phyloP scores from a whole-genome alignment of 1,139 yeast species.

The Candida dubliniensis region DNA sequence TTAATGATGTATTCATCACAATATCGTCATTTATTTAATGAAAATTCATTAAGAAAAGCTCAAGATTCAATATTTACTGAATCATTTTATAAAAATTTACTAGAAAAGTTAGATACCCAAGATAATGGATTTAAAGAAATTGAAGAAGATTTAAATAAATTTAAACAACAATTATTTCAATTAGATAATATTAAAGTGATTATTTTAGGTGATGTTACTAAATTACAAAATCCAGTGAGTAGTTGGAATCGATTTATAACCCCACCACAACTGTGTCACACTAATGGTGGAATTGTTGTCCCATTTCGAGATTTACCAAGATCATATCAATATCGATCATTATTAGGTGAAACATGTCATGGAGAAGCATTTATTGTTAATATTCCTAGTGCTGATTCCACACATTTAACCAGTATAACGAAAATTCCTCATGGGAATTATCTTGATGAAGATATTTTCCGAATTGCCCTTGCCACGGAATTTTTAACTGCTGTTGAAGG shows the following conservation, averaged over 20 bases:
- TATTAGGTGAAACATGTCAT: constrained; percentile 54
- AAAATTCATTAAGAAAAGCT: constrained; percentile 64
- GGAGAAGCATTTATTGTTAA: constrained; percentile 63
- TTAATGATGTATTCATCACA: constrained; percentile 66
- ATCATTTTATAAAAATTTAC: constrained; percentile 49
- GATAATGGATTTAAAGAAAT: constrained; percentile 51
- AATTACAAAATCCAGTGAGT: constrained; percentile 54
- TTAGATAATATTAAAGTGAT: constrained; percentile 65
- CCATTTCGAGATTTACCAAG: constrained; percentile 47
- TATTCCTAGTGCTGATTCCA: constrained; percentile 85
- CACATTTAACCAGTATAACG: constrained; percentile 66
- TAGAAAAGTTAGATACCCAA: constrained; percentile 44
- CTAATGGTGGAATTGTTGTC: constrained; percentile 7
- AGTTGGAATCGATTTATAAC: constrained; percentile 56
- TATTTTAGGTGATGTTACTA: constrained; percentile 65
- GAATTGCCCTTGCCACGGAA: constrained; percentile 71
- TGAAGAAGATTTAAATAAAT: constrained; percentile 51
- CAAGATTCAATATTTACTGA: constrained; percentile 69
- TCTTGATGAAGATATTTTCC: constrained; percentile 64
- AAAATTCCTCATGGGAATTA: constrained; percentile 61
- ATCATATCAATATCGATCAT: constrained; percentile 54
- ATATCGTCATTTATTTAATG: constrained; percentile 52
- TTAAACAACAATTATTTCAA: constrained; percentile 58
- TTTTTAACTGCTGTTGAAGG: constrained; percentile 90
- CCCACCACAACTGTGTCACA: constrained; percentile 10